These are phyloP conservation scores for Magnaporthales sp. DNA, from an alignment of 2,329 filamentous ascomycete genomes.

Conservation along the genomic window DNA sequence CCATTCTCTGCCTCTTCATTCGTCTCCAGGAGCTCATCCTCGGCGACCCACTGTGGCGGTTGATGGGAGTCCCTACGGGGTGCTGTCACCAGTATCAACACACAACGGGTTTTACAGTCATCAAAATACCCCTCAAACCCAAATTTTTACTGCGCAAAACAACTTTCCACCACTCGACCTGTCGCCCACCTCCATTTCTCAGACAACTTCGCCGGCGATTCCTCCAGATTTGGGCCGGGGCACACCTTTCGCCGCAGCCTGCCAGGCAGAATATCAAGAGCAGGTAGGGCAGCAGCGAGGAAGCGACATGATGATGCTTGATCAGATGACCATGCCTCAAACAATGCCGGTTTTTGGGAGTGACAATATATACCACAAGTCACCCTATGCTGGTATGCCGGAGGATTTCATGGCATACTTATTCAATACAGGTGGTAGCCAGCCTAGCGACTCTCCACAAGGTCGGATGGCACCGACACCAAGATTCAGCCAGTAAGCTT, in stretches of 20 bases:
- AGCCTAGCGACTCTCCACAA: conserved; percentile 44
- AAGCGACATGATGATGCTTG: conserved; percentile 50
- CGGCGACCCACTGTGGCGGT: conserved; percentile 38
- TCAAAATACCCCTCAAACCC: conserved; percentile 35
- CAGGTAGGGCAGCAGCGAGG: conserved; percentile 20
- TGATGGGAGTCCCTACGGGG: conserved; percentile 38
- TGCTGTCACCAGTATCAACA: conserved; percentile 42
- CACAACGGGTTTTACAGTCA: conserved; percentile 37
- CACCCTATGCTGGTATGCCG: conserved; percentile 73
- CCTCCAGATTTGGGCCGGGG: conserved; percentile 21
- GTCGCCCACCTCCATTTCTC: conserved; percentile 36
- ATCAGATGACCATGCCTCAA: conserved; percentile 54
- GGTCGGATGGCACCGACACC: conserved; percentile 39
- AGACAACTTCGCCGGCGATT: conserved; percentile 25
- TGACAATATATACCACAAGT: conserved; percentile 70
- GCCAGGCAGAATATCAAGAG: conserved; percentile 36
- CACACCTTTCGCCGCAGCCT: conserved; percentile 26
- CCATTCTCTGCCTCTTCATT: conserved; percentile 26
- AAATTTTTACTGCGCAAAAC: conserved; percentile 48
- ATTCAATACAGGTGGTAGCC: conserved; percentile 52
- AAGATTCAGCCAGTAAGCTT: conserved; percentile 3
- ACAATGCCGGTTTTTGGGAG: conserved; percentile 82
- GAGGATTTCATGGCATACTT: conserved; percentile 83
- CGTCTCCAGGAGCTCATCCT: conserved; percentile 32
- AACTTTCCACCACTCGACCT: conserved; percentile 56